phyloP scores from a whole-genome alignment of 2,329 filamentous ascomycete genomes.

The Sclerotinia borealis region DNA sequence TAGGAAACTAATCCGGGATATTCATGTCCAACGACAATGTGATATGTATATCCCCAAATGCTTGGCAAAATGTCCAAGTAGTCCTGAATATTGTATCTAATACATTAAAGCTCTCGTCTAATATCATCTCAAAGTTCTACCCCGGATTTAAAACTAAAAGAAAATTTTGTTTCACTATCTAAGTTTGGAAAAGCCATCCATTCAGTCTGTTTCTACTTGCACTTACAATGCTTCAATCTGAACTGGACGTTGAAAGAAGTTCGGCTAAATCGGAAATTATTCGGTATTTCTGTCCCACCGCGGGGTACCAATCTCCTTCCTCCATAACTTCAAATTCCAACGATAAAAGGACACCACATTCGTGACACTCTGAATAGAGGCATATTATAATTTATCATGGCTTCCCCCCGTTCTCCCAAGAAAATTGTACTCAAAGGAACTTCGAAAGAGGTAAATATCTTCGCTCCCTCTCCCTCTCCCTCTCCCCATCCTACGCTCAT shows the following conservation, averaged over 20 bases:
- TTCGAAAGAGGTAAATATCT: background rate
- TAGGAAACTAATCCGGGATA: background rate
- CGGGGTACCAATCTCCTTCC: background rate
- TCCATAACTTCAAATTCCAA: background rate
- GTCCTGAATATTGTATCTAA: background rate
- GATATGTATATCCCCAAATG: background rate
- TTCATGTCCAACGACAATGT: background rate
- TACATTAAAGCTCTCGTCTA: background rate
- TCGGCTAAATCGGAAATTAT: background rate
- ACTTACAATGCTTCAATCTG: background rate
- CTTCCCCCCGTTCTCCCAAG: background rate
- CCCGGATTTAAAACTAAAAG: too few species aligned
- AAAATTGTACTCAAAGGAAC: background rate
- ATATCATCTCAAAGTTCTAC: too few species aligned
- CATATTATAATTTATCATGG: background rate
- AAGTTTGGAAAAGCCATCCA: background rate
- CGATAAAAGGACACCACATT: too few species aligned
- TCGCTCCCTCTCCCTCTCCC: too few species aligned
- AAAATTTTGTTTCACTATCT: too few species aligned
- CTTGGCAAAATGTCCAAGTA: background rate
- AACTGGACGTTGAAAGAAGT: background rate
- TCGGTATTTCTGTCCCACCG: background rate
- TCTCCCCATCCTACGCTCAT: too few species aligned
- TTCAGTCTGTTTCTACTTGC: background rate
- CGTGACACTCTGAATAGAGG: background rate